Percentiles rank a stretch among this genome's conserved stretches.
These are phyloP conservation scores for Pulveroboletus sp. DNA, from an alignment of 768 basidiomycete genomes.

Conservation along the genomic window DNA sequence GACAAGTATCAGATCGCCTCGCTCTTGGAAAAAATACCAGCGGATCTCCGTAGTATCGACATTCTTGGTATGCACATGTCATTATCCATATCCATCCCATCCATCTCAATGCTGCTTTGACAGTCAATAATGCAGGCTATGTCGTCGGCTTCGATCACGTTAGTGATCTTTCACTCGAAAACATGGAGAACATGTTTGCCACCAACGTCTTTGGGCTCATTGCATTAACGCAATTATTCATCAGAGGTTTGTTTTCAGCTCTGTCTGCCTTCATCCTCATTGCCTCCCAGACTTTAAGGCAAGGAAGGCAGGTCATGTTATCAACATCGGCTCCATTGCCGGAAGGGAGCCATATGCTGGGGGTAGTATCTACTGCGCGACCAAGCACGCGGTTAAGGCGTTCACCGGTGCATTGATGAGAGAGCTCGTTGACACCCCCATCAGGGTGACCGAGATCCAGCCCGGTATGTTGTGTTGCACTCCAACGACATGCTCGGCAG, in stretches of 20 bases:
- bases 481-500: conserved; percentile 1
- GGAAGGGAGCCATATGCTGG: conserved; percentile 85
- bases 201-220: conserved; percentile 86
- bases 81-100: not conserved
- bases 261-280: conserved; percentile 6
- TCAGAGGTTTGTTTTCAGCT: conserved; percentile 40
- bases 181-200: conserved; percentile 79
- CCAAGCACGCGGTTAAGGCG: conserved; percentile 80
- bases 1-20: conserved; percentile 67
- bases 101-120: not conserved
- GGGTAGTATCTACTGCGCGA: conserved; percentile 90
- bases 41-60: conserved; percentile 68
- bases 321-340: conserved; percentile 93
- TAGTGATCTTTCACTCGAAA: conserved; percentile 71
- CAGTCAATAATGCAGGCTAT: conserved; percentile 81
- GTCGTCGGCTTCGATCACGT: conserved; percentile 86
- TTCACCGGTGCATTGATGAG: conserved; percentile 79
- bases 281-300: conserved; percentile 62
- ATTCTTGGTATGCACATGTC: conserved; percentile 59
- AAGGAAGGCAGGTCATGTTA: conserved; percentile 78
- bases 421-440: conserved; percentile 88
- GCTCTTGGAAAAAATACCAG: conserved; percentile 68
- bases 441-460: conserved; percentile 92
- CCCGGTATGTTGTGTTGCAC: conserved; percentile 52
- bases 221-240: conserved; percentile 68